Evolutionary conservation across 441 rosid species (phyloP).

Genomic region (Corymbia citriodora): DNA sequence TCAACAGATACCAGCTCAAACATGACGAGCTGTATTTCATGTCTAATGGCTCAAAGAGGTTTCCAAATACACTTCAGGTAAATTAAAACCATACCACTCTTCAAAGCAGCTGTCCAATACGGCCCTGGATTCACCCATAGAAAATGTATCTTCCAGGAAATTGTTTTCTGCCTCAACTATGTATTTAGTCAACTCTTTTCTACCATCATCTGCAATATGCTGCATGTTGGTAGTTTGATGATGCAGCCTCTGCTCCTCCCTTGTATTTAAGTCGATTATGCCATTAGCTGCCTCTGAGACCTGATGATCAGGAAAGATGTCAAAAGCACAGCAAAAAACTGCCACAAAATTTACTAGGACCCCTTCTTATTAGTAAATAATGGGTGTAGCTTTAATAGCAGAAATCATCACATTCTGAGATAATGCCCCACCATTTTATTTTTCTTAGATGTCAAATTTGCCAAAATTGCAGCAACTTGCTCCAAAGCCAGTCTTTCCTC

Average conservation of each 20-base stretch:
- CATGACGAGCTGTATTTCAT: not conserved
- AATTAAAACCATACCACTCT: constrained; percentile 41
- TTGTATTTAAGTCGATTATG: constrained; percentile 31
- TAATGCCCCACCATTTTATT: constrained; percentile 46
- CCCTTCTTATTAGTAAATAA: not conserved
- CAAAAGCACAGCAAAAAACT: not conserved
- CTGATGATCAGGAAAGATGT: constrained; percentile 23
- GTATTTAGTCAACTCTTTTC: constrained; percentile 41
- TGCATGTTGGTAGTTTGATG: constrained; percentile 53
- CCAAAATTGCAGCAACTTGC: constrained; percentile 55
- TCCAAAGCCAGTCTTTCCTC: constrained; percentile 72
- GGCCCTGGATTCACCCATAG: constrained; percentile 46
- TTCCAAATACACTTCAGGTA: not conserved
- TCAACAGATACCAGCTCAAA: not conserved
- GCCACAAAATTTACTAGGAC: constrained; percentile 33
- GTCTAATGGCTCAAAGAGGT: not conserved
- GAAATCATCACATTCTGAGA: not conserved
- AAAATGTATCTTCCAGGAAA: constrained; percentile 57
- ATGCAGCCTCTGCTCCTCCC: constrained; percentile 49
- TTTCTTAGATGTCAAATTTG: constrained; percentile 57
- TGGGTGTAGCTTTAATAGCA: not conserved
- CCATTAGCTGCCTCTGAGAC: constrained; percentile 54
- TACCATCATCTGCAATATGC: constrained; percentile 44
- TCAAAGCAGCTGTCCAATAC: constrained; percentile 49
- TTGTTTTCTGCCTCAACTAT: constrained; percentile 29